A percentile compares a stretch with the other conserved stretches of the same genome.
These are phyloP conservation scores for Cyanidiococcus yangmingshanensis DNA, from an alignment of 23 red algal genomes.

Conservation along the genomic window DNA sequence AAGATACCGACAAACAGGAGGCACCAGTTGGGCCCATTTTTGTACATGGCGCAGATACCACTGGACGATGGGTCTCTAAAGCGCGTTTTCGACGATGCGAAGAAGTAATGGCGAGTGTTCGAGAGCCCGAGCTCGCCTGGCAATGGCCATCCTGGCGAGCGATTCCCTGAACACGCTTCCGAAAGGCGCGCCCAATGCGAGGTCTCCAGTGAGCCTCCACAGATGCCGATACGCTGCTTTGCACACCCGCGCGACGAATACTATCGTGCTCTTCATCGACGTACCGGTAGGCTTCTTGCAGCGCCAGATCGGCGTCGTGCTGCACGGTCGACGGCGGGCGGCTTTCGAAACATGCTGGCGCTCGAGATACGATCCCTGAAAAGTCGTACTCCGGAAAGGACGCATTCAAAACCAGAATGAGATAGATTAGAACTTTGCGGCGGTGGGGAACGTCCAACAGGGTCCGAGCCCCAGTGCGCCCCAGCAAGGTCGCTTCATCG, in stretches of 20 bases:
- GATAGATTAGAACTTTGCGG: conserved; percentile 16
- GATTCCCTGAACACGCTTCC: neutral
- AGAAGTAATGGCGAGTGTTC: neutral
- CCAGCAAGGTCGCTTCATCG: neutral
- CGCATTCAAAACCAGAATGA: conserved; percentile 8
- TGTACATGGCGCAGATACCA: neutral
- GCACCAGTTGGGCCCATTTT: neutral
- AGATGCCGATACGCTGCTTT: neutral
- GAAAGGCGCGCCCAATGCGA: neutral
- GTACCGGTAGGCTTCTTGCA: conserved; percentile 14
- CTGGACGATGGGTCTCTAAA: neutral
- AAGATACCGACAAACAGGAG: neutral
- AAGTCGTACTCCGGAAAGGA: conserved; percentile 17
- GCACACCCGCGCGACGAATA: neutral
- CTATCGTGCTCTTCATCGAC: neutral
- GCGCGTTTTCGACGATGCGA: neutral
- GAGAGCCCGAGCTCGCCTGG: neutral
- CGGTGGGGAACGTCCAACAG: neutral
- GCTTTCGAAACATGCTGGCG: neutral
- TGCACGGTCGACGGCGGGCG: neutral
- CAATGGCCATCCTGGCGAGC: neutral
- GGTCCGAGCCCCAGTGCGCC: neutral
- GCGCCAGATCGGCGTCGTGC: neutral
- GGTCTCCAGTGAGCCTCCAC: neutral
- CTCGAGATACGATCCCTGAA: neutral